These are phyloP conservation scores for Mycena chlorophos DNA, from an alignment of 768 basidiomycete genomes.

Conservation along the genomic window DNA sequence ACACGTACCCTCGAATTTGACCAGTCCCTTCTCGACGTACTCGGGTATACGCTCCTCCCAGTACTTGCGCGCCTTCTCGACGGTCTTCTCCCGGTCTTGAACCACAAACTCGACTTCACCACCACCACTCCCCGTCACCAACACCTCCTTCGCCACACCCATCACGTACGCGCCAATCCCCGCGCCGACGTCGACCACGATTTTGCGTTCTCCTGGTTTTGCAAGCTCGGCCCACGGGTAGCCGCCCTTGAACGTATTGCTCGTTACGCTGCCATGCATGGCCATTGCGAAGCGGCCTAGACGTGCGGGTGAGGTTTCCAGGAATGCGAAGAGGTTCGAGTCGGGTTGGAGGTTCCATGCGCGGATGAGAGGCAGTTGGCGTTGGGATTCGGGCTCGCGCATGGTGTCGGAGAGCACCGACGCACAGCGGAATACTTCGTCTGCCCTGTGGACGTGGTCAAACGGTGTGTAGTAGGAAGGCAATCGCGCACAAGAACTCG, in stretches of 20 bases:
- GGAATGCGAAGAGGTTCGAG: not conserved
- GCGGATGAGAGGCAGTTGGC: not conserved
- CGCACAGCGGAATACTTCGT: not conserved
- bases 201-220: constrained; percentile 1
- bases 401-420: not conserved
- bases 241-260: not conserved
- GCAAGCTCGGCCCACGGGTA: constrained; percentile 5
- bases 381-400: not conserved
- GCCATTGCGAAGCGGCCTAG: not conserved
- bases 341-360: not conserved
- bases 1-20: constrained; percentile 10
- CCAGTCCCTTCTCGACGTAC: constrained; percentile 2
- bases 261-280: constrained; percentile 16
- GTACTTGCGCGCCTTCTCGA: not conserved
- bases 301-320: not conserved
- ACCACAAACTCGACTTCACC: not conserved
- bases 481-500: not conserved
- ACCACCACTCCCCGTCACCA: constrained; percentile 13
- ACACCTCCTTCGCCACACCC: constrained; percentile 10
- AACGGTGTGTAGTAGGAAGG: too few species aligned
- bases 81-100: not conserved
- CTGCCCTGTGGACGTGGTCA: not conserved
- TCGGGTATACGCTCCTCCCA: constrained; percentile 4
- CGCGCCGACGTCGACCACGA: constrained; percentile 21
- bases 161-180: constrained; percentile 14